Evolutionary conservation across 2,329 filamentous ascomycete species (phyloP).

Genomic region (Geoglossum cookeanum): DNA sequence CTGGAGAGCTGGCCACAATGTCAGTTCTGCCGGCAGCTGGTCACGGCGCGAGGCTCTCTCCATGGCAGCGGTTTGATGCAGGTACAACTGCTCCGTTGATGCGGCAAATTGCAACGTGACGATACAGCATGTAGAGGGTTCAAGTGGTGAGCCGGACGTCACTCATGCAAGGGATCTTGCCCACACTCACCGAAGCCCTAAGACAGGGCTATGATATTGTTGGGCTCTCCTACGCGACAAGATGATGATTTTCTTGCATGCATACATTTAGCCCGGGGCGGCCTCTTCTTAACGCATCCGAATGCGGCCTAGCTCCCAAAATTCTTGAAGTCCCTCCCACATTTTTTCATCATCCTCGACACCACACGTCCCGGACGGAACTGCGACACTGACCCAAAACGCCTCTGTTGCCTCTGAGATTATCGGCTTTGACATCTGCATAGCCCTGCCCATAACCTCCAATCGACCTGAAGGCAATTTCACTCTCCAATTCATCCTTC

Average conservation of each 20-base stretch:
- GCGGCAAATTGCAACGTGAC: neutral
- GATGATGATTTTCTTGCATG: neutral
- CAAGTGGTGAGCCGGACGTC: neutral
- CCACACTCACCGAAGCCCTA: neutral
- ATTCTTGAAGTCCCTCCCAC: conserved; percentile 2
- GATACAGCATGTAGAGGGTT: neutral
- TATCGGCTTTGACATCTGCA: neutral
- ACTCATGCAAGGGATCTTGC: neutral
- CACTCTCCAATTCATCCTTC: neutral
- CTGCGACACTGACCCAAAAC: neutral
- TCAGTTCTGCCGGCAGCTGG: neutral
- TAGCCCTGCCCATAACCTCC: neutral
- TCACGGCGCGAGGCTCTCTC: neutral
- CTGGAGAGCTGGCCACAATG: conserved; percentile 16
- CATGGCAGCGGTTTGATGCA: neutral
- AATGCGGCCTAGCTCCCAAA: neutral
- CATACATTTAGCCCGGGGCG: neutral
- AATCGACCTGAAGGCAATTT: neutral
- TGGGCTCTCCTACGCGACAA: neutral
- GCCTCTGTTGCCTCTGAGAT: neutral
- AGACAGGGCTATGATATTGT: conserved; percentile 7
- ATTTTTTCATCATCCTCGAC: conserved; percentile 3
- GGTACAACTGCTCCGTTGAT: conserved; percentile 1
- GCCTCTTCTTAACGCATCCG: neutral
- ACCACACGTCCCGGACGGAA: neutral